Conservation (phyloP, 1,284 basidiomycete species). For the Rhizoctonia solani region DNA sequence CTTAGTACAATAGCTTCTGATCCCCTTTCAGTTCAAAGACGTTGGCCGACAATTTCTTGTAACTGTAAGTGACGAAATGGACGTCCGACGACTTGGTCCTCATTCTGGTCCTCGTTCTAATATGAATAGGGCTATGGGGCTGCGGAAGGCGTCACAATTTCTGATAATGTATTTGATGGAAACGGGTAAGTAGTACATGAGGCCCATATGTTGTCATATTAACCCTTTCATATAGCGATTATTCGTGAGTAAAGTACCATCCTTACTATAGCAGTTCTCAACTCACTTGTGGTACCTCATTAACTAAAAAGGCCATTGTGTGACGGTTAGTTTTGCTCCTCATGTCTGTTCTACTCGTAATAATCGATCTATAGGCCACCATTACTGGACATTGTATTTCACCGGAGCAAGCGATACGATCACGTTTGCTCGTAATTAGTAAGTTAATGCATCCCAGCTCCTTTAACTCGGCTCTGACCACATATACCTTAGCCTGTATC, state of each 20-base stretch:
- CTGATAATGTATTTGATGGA: slow-evolving; percentile 30
- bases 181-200: neutral
- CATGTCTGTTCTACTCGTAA: too few relatives aligned
- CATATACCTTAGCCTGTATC: neutral
- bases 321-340: neutral
- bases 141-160: slow-evolving; percentile 4
- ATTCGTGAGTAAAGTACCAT: too few relatives aligned
- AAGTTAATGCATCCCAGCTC: neutral
- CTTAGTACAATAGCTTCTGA: neutral
- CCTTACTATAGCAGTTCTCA: too few relatives aligned
- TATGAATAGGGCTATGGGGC: slow-evolving; percentile 20
- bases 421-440: slow-evolving; percentile 17
- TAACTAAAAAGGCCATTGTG: neutral
- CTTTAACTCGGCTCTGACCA: neutral
- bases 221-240: neutral
- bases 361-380: neutral
- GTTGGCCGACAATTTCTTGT: slow-evolving; percentile 31
- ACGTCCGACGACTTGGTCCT: too few relatives aligned
- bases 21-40: slow-evolving; percentile 12
- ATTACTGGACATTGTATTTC: neutral
- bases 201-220: neutral
- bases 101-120: too few relatives aligned
- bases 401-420: neutral
- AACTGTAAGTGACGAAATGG: slow-evolving; percentile 26
- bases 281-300: too few relatives aligned